Conservation (phyloP, 192 early-diverging fungal species). For the Coemansia sp. region DNA sequence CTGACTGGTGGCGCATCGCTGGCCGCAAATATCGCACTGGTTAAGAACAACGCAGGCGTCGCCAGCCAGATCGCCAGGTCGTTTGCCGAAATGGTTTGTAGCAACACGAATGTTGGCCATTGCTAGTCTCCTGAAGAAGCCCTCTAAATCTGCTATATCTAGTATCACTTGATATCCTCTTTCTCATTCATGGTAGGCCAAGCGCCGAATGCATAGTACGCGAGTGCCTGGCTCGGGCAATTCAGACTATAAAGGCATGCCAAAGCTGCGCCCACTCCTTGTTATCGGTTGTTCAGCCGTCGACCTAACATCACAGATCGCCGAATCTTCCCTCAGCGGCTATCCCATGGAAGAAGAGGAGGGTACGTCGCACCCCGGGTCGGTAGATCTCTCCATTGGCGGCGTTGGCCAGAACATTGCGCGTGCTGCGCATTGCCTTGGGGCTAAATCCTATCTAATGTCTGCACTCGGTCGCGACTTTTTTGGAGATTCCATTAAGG, state of each 20-base stretch:
- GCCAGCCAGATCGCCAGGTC: slow-evolving; percentile 76
- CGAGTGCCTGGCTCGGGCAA: neutral
- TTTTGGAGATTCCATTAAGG: slow-evolving; percentile 57
- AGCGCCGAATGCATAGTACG: neutral
- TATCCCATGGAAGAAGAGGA: neutral
- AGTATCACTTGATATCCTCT: too few relatives aligned
- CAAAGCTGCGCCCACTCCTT: slow-evolving; percentile 57
- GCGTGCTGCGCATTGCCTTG: slow-evolving; percentile 68
- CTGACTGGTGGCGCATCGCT: slow-evolving; percentile 80
- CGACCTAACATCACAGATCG: slow-evolving; percentile 63
- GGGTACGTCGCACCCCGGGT: slow-evolving; percentile 73
- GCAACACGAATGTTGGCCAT: neutral
- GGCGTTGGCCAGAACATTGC: slow-evolving; percentile 94
- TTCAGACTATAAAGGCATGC: neutral
- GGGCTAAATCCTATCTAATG: slow-evolving; percentile 63
- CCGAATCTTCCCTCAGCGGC: neutral
- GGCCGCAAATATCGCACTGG: slow-evolving; percentile 70
- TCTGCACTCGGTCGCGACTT: slow-evolving; percentile 74
- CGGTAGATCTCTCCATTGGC: slow-evolving; percentile 64
- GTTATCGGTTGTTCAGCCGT: slow-evolving; percentile 85
- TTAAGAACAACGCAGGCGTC: slow-evolving; percentile 87
- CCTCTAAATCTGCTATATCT: too few relatives aligned
- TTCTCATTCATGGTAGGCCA: neutral
- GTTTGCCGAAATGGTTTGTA: slow-evolving; percentile 27
- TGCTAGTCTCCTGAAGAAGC: neutral